phyloP scores from a whole-genome alignment of 768 basidiomycete genomes.

The Lyophyllum semitale region DNA sequence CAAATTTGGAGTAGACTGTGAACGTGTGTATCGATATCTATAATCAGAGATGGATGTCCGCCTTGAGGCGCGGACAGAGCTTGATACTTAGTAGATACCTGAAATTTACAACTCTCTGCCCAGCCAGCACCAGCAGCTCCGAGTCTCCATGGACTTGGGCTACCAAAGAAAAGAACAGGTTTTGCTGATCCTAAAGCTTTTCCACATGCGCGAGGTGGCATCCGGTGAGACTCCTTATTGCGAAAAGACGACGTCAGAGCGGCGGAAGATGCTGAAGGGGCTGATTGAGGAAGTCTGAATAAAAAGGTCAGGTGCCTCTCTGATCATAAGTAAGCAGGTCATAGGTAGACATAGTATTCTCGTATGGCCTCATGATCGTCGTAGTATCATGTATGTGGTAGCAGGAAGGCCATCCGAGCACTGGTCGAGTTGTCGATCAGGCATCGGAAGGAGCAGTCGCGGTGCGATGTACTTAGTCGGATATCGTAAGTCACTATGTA shows the following conservation, averaged over 20 bases:
- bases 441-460: too few relatives aligned
- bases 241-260: neutral
- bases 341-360: neutral
- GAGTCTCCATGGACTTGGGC: conserved; percentile 5
- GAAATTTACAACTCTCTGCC: neutral
- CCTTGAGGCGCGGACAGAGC: neutral
- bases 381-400: neutral
- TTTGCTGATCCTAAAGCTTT: conserved; percentile 11
- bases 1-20: too few relatives aligned
- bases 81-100: neutral
- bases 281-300: conserved; percentile 3
- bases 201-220: neutral
- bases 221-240: neutral
- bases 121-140: neutral
- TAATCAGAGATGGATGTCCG: too few relatives aligned
- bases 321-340: neutral
- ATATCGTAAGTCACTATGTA: too few relatives aligned
- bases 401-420: too few relatives aligned
- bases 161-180: neutral
- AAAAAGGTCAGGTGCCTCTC: too few relatives aligned
- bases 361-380: neutral
- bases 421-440: too few relatives aligned
- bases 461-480: too few relatives aligned
- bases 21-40: too few relatives aligned
- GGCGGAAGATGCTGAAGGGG: neutral